A percentile compares a stretch with the other conserved stretches of the same genome.
These are phyloP conservation scores for Monosporascus sp. DNA, from an alignment of 2,329 filamentous ascomycete species.

Conservation along the genomic window DNA sequence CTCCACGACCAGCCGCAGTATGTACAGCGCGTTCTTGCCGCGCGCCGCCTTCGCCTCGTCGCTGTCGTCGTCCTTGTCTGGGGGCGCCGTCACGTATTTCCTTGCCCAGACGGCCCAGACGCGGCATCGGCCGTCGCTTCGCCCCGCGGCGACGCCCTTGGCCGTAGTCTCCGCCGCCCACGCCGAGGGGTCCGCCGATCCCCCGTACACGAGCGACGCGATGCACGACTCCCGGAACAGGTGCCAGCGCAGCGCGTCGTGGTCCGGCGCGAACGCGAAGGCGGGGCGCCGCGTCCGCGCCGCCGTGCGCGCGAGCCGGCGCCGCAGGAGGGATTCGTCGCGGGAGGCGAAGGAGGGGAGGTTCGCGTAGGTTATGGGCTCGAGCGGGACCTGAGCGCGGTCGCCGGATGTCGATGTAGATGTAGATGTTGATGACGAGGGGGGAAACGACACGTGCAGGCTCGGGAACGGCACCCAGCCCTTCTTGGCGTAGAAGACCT, in stretches of 20 bases:
- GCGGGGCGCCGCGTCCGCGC: conserved; percentile 36
- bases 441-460: conserved; percentile 61
- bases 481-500: conserved; percentile 69
- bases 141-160: conserved; percentile 52
- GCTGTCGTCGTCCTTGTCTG: no score
- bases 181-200: not conserved
- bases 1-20: conserved; percentile 65
- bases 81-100: conserved; percentile 48
- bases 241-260: conserved; percentile 68
- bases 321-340: conserved; percentile 59
- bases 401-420: conserved; percentile 17
- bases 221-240: conserved; percentile 78
- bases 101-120: conserved; percentile 72
- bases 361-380: conserved; percentile 51
- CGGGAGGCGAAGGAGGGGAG: conserved; percentile 55
- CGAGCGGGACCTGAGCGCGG: not conserved
- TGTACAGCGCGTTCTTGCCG: conserved; percentile 60
- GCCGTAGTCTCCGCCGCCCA: conserved; percentile 41
- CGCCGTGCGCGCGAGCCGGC: conserved; percentile 36
- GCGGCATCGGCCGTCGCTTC: conserved; percentile 38
- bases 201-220: conserved; percentile 52
- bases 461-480: conserved; percentile 76
- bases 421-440: conserved; percentile 22
- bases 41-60: conserved; percentile 41
- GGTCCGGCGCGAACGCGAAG: conserved; percentile 64